Percentiles rank a stretch among this genome's conserved stretches.
Conservation (phyloP, 2,329 filamentous ascomycete genomes). For the Ciborinia camelliae region DNA sequence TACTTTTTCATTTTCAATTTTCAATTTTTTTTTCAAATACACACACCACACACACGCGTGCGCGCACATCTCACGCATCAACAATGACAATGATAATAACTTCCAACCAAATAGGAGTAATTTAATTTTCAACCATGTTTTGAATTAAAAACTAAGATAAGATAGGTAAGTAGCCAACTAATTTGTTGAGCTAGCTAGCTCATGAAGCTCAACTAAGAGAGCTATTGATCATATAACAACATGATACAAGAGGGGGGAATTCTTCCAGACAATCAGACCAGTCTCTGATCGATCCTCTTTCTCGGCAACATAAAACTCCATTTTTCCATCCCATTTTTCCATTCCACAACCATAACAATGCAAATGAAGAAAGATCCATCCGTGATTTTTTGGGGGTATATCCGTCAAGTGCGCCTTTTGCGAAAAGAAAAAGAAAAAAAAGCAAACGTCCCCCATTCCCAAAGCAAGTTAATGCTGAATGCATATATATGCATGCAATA, state of each 20-base stretch:
- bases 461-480: not conserved
- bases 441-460: not conserved
- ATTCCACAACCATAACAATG: not conserved
- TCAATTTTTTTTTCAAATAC: no score
- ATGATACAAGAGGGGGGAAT: slow-evolving; percentile 1
- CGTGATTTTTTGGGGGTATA: slow-evolving; percentile 4
- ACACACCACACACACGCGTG: no score
- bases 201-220: not conserved
- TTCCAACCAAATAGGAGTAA: no score
- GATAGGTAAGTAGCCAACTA: no score
- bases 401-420: not conserved
- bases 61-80: no score
- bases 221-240: not conserved
- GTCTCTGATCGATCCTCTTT: not conserved
- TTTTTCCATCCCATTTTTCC: not conserved
- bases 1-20: no score
- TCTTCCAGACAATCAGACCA: not conserved
- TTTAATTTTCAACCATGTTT: no score
- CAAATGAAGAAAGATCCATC: not conserved
- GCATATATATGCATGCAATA: not conserved
- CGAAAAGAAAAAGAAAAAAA: not conserved
- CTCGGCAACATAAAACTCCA: not conserved
- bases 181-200: no score
- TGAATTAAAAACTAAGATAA: no score
- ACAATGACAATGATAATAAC: no score